phyloP scores from a whole-genome alignment of 192 early-diverging fungal species.

The Gonapodya sp. region DNA sequence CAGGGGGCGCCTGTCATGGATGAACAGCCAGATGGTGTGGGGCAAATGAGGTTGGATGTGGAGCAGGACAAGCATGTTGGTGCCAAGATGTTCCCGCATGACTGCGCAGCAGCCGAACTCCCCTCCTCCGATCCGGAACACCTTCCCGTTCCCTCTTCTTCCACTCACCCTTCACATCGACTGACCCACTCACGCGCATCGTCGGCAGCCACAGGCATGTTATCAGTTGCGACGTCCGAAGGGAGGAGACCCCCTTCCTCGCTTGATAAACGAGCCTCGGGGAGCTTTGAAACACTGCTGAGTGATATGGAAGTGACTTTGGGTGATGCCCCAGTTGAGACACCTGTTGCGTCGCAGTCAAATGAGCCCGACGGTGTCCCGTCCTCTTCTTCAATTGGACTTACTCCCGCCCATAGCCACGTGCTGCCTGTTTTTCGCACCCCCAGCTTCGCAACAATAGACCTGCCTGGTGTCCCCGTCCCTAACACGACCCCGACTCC shows the following conservation, averaged over 20 bases:
- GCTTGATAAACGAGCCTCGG: neutral
- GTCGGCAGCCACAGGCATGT: neutral
- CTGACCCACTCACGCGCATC: neutral
- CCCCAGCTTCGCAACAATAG: too few species aligned
- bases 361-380: constrained; percentile 15
- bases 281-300: neutral
- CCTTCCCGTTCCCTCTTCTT: neutral
- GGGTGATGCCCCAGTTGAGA: neutral
- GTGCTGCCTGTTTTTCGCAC: too few species aligned
- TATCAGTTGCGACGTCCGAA: neutral
- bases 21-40: neutral
- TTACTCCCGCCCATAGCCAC: too few species aligned
- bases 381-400: neutral
- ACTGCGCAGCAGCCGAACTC: neutral
- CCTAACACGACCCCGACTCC: neutral
- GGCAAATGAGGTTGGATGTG: neutral
- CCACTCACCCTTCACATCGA: neutral
- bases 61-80: neutral
- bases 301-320: neutral
- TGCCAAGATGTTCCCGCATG: neutral
- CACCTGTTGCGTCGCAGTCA: neutral
- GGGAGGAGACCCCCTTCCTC: too few species aligned
- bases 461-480: neutral
- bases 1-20: neutral
- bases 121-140: neutral